Base-by-base conservation (phyloP, 2,329 filamentous ascomycete genomes). In the Scedosporium apiospermum region DNA sequence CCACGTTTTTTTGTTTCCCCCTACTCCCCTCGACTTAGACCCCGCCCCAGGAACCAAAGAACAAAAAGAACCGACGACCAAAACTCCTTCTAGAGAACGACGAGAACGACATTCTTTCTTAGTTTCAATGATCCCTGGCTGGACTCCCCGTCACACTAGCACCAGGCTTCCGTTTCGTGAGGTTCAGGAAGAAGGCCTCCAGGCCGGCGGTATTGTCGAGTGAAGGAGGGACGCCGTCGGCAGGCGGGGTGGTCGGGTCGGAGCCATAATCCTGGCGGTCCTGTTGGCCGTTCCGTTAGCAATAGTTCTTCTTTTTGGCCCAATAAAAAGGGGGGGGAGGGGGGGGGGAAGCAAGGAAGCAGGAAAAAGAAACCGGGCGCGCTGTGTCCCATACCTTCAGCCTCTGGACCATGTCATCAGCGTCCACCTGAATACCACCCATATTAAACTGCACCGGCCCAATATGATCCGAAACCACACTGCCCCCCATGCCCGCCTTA, bases 381-480 rank as follows among this genome's bases (percentile, higher is more conserved):
- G 51, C 14, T 16, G 44, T 34, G 6, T n/a, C 18, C 27, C 76
- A 70, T 76, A 93, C 91, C 84, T 92, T 93, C 65, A 96, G 80
- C 68, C 89, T 85, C 73, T 92, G 89, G 63, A 96, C 77, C 89
- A 96, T 95, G 70, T 96, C 92, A 71, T 96, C 93, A 7, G 92
- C 92, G 75, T 97, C 92, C 34, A 96, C 90, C 72, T 96, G 92
- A 66, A 99, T 97, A 61, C 95, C 95, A 51, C 95, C 95, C 83
- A 99, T 95, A 73, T 99, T 99, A 78, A 98, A 97, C 71, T 96
- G 92, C 66, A 97, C 92, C 0, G 93, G 92, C 0, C 93, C 93
- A 69, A 96, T 96, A 69, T 96, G 92, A 70, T 93, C 90, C 68
- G 87, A 88, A 62, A 83, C 79, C 65, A 75, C 78, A 65, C 78